Evolutionary conservation across 208 protist genomes (phyloP), one percentile per base, ranked within the genome.

Genomic region (Histomonas meleagridis): DNA sequence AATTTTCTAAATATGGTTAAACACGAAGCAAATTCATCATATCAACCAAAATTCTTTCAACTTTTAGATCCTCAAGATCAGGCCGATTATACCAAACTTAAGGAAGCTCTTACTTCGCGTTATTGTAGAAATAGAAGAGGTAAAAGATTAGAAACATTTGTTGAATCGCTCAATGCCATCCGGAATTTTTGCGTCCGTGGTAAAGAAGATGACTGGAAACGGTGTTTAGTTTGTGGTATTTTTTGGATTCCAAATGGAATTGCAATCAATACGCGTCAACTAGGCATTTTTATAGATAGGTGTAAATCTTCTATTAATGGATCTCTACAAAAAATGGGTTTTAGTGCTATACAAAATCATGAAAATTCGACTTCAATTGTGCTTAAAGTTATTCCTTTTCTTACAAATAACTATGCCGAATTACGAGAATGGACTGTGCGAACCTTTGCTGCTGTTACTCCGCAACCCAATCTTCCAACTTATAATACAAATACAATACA

Each of bases 221-320:
- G 76, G 38, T 86, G 76, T n/a, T n/a, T 86, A 14, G 76, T 86
- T 4, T 86, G 76, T n/a, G 76, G 76, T 46, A 46, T 86, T 28
- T 86, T 40, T 26, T 86, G 76, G 76, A 40, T 86, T 35, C 76
- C 76, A 57, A 46, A 86, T 23, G 76, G 76, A 57, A 86, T 86
- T 32, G 76, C 76, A 55, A 32, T 86, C 7, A 86, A 86, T 86
- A 43, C 43, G 2, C 40, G 32, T 51, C 76, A 86, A 55, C n/a
- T 86, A 10, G 16, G 38, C n/a, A 16, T 86, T 55, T 43, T 86
- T 14, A 86, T 43, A 14, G 32, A 86, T 38, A 86, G 55, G 28
- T 86, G 76, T 46, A 86, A 86, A 35, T 86, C 76, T 38, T 86
- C 76, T 32, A 86, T 86, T 40, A 86, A 86, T 55, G 76, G 76